phyloP scores from a whole-genome alignment of 192 early-diverging fungal genomes.

The Gamsiella multidivaricata region DNA sequence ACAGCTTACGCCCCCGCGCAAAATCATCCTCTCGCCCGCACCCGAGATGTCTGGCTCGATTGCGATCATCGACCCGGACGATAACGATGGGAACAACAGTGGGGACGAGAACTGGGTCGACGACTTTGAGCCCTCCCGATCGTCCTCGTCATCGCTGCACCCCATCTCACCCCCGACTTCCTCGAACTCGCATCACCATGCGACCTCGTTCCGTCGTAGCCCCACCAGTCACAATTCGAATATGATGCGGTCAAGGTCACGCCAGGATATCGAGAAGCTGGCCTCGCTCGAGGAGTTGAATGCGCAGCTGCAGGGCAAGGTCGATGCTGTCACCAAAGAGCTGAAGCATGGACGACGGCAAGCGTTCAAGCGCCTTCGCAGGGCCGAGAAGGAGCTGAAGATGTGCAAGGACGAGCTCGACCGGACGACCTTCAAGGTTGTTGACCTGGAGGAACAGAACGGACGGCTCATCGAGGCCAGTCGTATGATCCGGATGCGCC shows the following conservation, averaged over 20 bases:
- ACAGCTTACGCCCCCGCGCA: slow-evolving; percentile 32
- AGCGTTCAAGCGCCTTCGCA: slow-evolving; percentile 41
- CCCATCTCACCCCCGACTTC: background rate
- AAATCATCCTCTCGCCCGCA: slow-evolving; percentile 34
- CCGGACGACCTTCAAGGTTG: slow-evolving; percentile 28
- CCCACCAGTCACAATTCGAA: slow-evolving; percentile 3
- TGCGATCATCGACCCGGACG: background rate
- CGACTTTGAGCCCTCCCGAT: slow-evolving; percentile 32
- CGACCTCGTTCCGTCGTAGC: slow-evolving; percentile 26
- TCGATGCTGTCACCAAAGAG: slow-evolving; percentile 45
- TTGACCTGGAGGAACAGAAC: slow-evolving; percentile 47
- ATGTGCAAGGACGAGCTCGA: slow-evolving; percentile 41
- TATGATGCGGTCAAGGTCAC: slow-evolving; percentile 29
- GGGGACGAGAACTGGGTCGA: slow-evolving; percentile 52
- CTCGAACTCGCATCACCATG: slow-evolving; percentile 1
- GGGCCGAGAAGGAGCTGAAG: slow-evolving; percentile 34
- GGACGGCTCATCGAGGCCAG: slow-evolving; percentile 47
- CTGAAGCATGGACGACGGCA: slow-evolving; percentile 46
- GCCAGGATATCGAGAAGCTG: slow-evolving; percentile 44
- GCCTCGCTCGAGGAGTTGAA: slow-evolving; percentile 37
- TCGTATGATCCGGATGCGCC: slow-evolving; percentile 29
- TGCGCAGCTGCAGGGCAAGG: slow-evolving; percentile 28
- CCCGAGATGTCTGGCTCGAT: slow-evolving; percentile 10
- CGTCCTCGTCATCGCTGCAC: slow-evolving; percentile 4
- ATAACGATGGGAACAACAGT: slow-evolving; percentile 14